Evolutionary conservation across 2,329 filamentous ascomycete species (phyloP).

Genomic region (Cryphonectria radicalis): DNA sequence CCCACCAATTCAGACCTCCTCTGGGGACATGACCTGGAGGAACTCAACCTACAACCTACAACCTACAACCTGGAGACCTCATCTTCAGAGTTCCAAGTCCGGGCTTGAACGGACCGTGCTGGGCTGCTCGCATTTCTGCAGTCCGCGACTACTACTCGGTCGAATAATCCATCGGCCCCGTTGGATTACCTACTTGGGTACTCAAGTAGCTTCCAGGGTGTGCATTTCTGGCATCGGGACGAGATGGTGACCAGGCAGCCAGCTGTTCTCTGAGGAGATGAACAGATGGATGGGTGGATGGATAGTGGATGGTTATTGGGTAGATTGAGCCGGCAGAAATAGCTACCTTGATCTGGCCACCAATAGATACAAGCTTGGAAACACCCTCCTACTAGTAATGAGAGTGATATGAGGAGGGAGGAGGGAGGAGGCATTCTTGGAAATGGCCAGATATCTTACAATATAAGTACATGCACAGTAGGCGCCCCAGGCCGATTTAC

Average conservation of each 20-base stretch:
- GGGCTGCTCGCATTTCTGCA: background rate
- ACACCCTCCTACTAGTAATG: no score
- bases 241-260: no score
- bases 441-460: no score
- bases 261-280: no score
- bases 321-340: background rate
- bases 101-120: background rate
- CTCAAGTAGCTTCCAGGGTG: no score
- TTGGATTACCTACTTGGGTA: background rate
- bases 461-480: no score
- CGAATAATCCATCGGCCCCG: background rate
- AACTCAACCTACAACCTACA: background rate
- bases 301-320: background rate
- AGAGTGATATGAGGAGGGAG: background rate
- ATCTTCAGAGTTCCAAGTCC: background rate
- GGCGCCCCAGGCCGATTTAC: background rate
- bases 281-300: background rate
- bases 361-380: no score
- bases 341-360: no score
- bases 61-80: background rate
- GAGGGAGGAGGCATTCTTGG: background rate
- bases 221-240: no score
- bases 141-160: background rate
- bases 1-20: no score
- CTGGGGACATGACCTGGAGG: background rate